Percentiles rank a stretch among this genome's conserved stretches.
Evolutionary conservation across 1,284 basidiomycete species (phyloP).

Genomic region (Mycosarcoma mackinlayi): DNA sequence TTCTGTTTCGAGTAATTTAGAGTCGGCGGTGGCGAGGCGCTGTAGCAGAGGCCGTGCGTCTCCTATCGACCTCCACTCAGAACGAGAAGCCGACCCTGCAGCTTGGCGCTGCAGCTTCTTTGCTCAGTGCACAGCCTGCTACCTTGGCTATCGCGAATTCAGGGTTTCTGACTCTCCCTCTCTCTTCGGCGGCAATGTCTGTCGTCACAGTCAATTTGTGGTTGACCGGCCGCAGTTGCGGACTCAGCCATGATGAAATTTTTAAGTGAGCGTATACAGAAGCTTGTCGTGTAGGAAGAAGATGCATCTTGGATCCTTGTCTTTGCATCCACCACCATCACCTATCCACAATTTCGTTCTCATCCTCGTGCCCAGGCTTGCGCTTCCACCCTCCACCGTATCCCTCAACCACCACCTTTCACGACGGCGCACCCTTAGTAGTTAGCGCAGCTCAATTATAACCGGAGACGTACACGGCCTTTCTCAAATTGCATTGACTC

Average conservation of each 20-base stretch:
- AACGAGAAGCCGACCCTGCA: slow-evolving; percentile 24
- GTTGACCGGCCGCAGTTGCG: background rate
- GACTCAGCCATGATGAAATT: background rate
- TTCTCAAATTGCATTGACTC: too few relatives aligned
- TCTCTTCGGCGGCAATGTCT: background rate
- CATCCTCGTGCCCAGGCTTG: too few relatives aligned
- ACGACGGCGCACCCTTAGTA: too few relatives aligned
- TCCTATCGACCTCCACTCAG: slow-evolving; percentile 19
- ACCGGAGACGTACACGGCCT: too few relatives aligned
- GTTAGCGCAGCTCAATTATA: too few relatives aligned
- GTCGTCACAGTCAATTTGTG: background rate
- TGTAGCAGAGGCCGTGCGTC: background rate
- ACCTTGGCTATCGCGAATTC: too few relatives aligned
- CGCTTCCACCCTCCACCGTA: too few relatives aligned
- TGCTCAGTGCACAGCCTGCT: slow-evolving; percentile 1
- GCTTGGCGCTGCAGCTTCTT: slow-evolving; percentile 16
- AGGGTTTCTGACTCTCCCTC: too few relatives aligned
- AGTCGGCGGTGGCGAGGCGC: background rate
- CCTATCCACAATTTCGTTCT: background rate
- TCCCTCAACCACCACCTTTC: too few relatives aligned
- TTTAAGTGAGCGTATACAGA: too few relatives aligned
- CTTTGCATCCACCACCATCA: background rate
- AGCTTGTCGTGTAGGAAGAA: too few relatives aligned
- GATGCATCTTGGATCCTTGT: background rate
- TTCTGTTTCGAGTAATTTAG: background rate